Evolutionary conservation across 495 filamentous ascomycete species (phyloP).

Genomic region (Penicillium lividum): DNA sequence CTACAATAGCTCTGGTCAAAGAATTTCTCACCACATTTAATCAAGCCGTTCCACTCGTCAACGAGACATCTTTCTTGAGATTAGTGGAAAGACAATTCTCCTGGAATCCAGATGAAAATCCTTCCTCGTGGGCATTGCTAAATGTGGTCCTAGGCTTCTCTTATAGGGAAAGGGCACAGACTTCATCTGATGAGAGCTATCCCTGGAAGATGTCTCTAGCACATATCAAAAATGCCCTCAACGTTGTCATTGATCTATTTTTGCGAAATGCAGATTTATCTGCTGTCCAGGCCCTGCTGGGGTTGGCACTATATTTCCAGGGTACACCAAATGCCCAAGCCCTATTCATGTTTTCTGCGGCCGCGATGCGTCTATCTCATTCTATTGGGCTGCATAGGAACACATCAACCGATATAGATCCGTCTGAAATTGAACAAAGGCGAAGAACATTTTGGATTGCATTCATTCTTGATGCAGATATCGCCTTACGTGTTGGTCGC

Average conservation of each 20-base stretch:
- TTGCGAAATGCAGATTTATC: conserved; percentile 19
- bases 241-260: conserved; percentile 19
- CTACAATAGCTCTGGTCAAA: conserved; percentile 11
- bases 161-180: conserved; percentile 21
- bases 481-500: conserved; percentile 17
- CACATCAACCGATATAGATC: conserved; percentile 6
- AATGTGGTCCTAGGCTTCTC: conserved; percentile 27
- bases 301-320: conserved; percentile 25
- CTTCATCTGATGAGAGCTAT: conserved; percentile 6
- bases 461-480: conserved; percentile 28
- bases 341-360: conserved; percentile 22
- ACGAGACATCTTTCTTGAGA: conserved; percentile 7
- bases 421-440: conserved; percentile 20
- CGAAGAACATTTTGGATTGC: conserved; percentile 26
- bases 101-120: conserved; percentile 24
- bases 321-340: conserved; percentile 26
- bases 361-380: conserved; percentile 23
- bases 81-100: conserved; percentile 20
- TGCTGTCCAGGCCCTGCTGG: conserved; percentile 23
- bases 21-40: conserved; percentile 22
- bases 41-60: conserved; percentile 13
- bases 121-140: conserved; percentile 24
- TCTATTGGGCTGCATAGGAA: conserved; percentile 26
- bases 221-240: conserved; percentile 25
- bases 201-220: conserved; percentile 19